These are phyloP conservation scores for Sporothrix mexicana DNA, from an alignment of 2,329 filamentous ascomycete genomes.

Conservation along the genomic window DNA sequence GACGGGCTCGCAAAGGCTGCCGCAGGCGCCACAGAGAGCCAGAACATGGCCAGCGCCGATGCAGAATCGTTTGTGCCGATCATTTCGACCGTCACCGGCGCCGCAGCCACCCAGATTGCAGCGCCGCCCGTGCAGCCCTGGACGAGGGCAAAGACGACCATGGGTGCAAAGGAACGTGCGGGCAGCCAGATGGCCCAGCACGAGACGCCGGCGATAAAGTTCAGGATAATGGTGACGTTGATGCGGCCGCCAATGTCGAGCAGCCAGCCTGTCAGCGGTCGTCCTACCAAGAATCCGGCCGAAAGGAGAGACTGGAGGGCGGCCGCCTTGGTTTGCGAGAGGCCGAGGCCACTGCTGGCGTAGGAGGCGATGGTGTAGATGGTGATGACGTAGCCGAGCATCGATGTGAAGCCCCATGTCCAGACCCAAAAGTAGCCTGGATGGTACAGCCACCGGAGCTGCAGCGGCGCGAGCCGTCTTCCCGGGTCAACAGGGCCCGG, in stretches of 20 bases:
- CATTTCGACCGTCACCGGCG: constrained; percentile 32
- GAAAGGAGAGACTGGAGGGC: constrained; percentile 32
- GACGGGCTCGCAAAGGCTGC: constrained; percentile 32
- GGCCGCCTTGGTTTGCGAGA: constrained; percentile 29
- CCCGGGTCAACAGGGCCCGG: constrained; percentile 13
- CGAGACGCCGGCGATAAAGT: constrained; percentile 19
- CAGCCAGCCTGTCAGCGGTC: constrained; percentile 13
- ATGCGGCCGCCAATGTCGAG: constrained; percentile 31
- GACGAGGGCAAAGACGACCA: constrained; percentile 45
- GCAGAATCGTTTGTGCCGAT: constrained; percentile 34
- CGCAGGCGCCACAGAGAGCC: constrained; percentile 21
- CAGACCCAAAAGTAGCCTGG: constrained; percentile 26
- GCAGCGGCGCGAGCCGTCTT: background rate
- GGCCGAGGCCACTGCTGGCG: constrained; percentile 28
- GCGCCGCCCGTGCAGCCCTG: constrained; percentile 61
- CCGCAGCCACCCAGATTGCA: constrained; percentile 49
- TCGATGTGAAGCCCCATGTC: constrained; percentile 27
- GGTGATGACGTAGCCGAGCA: constrained; percentile 32
- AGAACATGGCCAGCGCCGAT: constrained; percentile 34
- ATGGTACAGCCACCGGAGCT: constrained; percentile 25
- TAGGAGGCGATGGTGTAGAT: constrained; percentile 16
- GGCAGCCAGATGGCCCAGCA: constrained; percentile 34
- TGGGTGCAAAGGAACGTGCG: constrained; percentile 30
- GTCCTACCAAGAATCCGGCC: constrained; percentile 26
- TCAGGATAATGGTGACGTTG: constrained; percentile 26